Evolutionary conservation across 305 asterid species (phyloP).

Genomic region (Rubia peregrina): DNA sequence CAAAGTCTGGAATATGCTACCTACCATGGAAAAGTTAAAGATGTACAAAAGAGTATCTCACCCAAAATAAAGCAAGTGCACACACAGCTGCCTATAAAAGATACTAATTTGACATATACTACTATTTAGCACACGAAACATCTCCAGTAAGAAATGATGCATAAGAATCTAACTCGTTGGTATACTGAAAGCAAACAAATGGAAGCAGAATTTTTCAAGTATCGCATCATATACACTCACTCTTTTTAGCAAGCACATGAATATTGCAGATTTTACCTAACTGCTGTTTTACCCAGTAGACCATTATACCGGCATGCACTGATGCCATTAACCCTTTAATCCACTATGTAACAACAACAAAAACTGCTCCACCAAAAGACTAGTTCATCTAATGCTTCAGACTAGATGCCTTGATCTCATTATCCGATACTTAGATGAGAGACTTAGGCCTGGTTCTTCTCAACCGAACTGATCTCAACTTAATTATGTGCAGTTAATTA

Average conservation of each 20-base stretch:
- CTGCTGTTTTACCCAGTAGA: not conserved
- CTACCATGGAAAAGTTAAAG: too few species aligned
- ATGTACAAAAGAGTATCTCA: too few species aligned
- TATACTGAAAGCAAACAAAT: not conserved
- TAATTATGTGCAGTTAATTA: not conserved
- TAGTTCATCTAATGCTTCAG: too few species aligned
- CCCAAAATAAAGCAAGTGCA: too few species aligned
- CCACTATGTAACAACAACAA: not conserved
- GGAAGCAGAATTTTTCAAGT: not conserved
- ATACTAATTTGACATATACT: not conserved
- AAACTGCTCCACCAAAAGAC: not conserved
- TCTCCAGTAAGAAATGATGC: not conserved
- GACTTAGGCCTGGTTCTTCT: not conserved
- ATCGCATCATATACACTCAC: not conserved
- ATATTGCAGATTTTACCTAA: not conserved
- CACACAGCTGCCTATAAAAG: too few species aligned
- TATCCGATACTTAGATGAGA: too few species aligned
- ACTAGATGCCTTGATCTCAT: too few species aligned
- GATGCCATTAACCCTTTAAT: not conserved
- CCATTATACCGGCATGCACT: not conserved
- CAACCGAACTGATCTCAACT: not conserved
- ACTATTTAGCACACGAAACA: not conserved
- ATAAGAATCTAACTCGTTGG: not conserved
- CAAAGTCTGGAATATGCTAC: too few species aligned
- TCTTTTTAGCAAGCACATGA: not conserved